A percentile compares a stretch with the other conserved stretches of the same genome.
These are phyloP conservation scores for Apiosordaria backusii DNA, from an alignment of 495 filamentous ascomycete genomes.

Conservation along the genomic window DNA sequence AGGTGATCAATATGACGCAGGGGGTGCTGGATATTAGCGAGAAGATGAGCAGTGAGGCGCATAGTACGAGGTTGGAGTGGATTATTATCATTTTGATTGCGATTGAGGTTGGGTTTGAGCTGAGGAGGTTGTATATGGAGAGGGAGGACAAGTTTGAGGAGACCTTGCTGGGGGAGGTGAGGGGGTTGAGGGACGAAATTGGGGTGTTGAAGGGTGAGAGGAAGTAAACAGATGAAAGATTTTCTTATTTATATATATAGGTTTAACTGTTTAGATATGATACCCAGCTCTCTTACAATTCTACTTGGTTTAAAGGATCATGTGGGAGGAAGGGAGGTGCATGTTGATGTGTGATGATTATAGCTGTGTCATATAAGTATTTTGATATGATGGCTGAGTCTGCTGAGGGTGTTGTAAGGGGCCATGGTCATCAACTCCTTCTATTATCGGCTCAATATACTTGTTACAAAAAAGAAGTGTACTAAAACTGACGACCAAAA, in stretches of 20 bases:
- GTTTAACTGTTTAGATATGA: neutral
- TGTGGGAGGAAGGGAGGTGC: no score
- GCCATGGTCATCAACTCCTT: no score
- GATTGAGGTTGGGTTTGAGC: conserved; percentile 74
- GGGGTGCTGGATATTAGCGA: conserved; percentile 90
- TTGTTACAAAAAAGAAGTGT: no score
- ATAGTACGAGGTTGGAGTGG: conserved; percentile 87
- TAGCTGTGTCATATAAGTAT: no score
- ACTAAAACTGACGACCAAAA: no score
- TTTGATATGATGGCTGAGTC: no score
- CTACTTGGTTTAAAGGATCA: neutral
- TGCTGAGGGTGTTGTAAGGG: no score
- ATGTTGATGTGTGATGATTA: no score
- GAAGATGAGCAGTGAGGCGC: conserved; percentile 84
- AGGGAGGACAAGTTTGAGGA: conserved; percentile 23
- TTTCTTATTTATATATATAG: neutral
- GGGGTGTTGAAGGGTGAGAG: neutral
- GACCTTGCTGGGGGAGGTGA: conserved; percentile 23
- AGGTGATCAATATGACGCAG: conserved; percentile 85
- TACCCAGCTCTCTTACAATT: neutral
- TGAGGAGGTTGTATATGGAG: conserved; percentile 50
- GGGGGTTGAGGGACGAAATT: conserved; percentile 7
- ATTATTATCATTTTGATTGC: conserved; percentile 93
- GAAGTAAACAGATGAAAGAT: neutral
- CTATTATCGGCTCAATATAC: no score